Conservation (phyloP, 2,329 filamentous ascomycete species). For the Aureobasidium sp. region DNA sequence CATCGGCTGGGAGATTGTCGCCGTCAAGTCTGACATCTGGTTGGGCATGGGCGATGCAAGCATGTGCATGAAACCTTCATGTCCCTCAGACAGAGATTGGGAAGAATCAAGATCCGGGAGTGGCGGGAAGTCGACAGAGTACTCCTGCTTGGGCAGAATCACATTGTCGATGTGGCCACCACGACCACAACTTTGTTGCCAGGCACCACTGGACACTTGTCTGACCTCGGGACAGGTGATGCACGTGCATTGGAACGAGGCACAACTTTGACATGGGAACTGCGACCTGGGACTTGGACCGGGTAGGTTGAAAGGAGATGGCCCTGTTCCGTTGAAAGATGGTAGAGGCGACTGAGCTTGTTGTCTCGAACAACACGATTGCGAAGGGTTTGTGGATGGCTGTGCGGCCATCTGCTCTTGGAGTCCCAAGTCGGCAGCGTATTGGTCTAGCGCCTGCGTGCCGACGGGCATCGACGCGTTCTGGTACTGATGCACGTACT, state of each 20-base stretch:
- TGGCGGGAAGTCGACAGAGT: not conserved
- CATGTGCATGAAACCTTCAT: not conserved
- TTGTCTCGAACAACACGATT: conserved; percentile 16
- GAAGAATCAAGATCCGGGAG: not conserved
- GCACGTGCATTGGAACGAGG: conserved; percentile 17
- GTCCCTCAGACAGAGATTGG: not conserved
- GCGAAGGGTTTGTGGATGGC: conserved; percentile 2
- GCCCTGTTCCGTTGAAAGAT: not conserved
- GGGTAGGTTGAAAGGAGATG: conserved; percentile 1
- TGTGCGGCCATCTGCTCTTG: conserved; percentile 3
- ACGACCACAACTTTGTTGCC: conserved; percentile 16
- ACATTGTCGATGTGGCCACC: conserved; percentile 13
- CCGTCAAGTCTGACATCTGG: no score
- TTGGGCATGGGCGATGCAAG: no score
- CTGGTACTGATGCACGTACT: not conserved
- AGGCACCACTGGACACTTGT: conserved; percentile 17
- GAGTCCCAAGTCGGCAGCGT: not conserved
- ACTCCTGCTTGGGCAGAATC: not conserved
- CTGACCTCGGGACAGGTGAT: conserved; percentile 17
- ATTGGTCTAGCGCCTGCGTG: not conserved
- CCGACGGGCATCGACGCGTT: not conserved
- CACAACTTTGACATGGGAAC: conserved; percentile 17
- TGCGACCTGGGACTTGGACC: conserved; percentile 1
- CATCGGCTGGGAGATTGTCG: no score
- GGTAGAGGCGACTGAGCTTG: not conserved